Evolutionary conservation across 345 rosid genomes (phyloP).

Genomic region (Populus ilicifolia): DNA sequence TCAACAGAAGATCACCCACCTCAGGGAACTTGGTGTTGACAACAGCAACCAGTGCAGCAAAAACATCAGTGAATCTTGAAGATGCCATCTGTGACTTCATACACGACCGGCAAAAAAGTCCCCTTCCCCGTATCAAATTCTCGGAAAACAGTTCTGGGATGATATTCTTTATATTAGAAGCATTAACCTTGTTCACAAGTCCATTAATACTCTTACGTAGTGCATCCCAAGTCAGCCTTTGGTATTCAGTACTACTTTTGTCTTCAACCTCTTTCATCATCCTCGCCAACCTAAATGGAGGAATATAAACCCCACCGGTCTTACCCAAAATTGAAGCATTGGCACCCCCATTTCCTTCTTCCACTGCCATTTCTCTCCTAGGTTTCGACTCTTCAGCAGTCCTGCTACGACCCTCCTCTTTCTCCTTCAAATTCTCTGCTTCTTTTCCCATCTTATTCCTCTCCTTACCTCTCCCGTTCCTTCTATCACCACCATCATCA

Average conservation of each 20-base stretch:
- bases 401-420: constrained; percentile 30
- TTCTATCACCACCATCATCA: constrained; percentile 26
- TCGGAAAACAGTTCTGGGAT: constrained; percentile 82
- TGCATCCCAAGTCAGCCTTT: constrained; percentile 93
- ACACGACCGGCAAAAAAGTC: constrained; percentile 83
- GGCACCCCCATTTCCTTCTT: constrained; percentile 38
- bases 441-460: constrained; percentile 25
- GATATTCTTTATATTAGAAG: constrained; percentile 76
- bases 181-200: constrained; percentile 84
- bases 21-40: constrained; percentile 84
- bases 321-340: constrained; percentile 41
- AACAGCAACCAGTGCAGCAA: constrained; percentile 81
- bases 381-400: constrained; percentile 30
- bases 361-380: constrained; percentile 13
- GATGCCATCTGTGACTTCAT: constrained; percentile 99
- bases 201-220: constrained; percentile 92
- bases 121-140: constrained; percentile 85
- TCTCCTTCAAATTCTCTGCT: constrained; percentile 14
- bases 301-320: constrained; percentile 85
- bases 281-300: constrained; percentile 78
- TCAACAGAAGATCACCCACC: constrained; percentile 75
- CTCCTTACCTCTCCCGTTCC: constrained; percentile 25
- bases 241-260: constrained; percentile 77
- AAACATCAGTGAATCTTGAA: constrained; percentile 83
- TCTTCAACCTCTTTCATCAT: constrained; percentile 91